phyloP scores from a whole-genome alignment of 2,329 filamentous ascomycete genomes.

The Fusarium phyllophilum region DNA sequence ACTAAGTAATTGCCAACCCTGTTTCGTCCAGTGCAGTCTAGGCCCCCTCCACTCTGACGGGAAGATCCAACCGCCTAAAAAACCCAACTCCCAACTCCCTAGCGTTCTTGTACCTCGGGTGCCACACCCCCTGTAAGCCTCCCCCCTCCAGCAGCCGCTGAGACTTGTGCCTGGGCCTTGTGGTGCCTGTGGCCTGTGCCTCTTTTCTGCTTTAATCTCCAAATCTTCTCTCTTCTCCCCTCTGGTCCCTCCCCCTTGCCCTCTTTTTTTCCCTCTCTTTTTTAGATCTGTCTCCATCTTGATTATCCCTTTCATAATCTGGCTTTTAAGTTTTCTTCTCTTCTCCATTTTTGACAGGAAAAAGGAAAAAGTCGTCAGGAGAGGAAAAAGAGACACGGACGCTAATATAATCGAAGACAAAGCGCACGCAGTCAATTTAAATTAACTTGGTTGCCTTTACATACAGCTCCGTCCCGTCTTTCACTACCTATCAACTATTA shows the following conservation, averaged over 20 bases:
- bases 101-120: background rate
- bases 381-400: background rate
- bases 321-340: background rate
- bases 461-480: slow-evolving; percentile 10
- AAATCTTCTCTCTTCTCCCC: slow-evolving; percentile 18
- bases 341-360: background rate
- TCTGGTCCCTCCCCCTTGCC: background rate
- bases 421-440: slow-evolving; percentile 16
- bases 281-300: background rate
- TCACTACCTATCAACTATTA: slow-evolving; percentile 15
- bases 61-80: background rate
- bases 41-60: background rate
- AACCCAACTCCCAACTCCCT: background rate
- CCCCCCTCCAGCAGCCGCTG: slow-evolving; percentile 10
- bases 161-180: slow-evolving; percentile 21
- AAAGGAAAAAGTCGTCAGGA: background rate
- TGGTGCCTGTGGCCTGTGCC: slow-evolving; percentile 1
- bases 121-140: slow-evolving; percentile 20
- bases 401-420: slow-evolving; percentile 12
- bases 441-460: slow-evolving; percentile 10
- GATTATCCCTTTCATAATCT: background rate
- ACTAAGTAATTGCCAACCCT: too few species aligned
- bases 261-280: background rate
- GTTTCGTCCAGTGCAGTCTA: background rate
- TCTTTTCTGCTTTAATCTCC: slow-evolving; percentile 25